Evolutionary conservation across 192 early-diverging fungal species (phyloP).

Genomic region (Entomortierella parvispora): DNA sequence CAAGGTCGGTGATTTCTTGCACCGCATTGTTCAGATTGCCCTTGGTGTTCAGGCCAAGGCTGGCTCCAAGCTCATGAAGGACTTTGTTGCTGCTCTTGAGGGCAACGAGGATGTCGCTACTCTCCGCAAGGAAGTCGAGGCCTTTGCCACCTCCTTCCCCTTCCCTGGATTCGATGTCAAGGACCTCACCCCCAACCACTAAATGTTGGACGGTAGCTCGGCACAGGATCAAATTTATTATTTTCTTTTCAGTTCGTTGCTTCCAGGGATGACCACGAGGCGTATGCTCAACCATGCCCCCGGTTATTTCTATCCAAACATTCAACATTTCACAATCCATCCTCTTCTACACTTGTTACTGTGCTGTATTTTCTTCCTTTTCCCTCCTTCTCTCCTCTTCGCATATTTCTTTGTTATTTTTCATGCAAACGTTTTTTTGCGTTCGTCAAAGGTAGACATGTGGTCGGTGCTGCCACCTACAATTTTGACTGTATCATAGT

Average conservation of each 20-base stretch:
- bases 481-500: slow-evolving; percentile 45
- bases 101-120: slow-evolving; percentile 81
- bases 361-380: slow-evolving; percentile 7
- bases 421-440: slow-evolving; percentile 20
- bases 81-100: slow-evolving; percentile 90
- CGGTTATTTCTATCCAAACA: no score
- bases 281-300: slow-evolving; percentile 52
- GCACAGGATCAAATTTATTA: slow-evolving; percentile 4
- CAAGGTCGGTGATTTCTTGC: slow-evolving; percentile 94
- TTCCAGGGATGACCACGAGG: background rate
- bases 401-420: slow-evolving; percentile 52
- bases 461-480: slow-evolving; percentile 47
- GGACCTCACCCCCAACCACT: slow-evolving; percentile 42
- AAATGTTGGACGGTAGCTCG: slow-evolving; percentile 3
- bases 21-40: slow-evolving; percentile 94
- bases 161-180: slow-evolving; percentile 85
- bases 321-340: no score
- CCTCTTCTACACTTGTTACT: slow-evolving; percentile 3
- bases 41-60: slow-evolving; percentile 83
- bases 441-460: slow-evolving; percentile 15
- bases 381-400: background rate
- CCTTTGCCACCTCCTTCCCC: slow-evolving; percentile 93
- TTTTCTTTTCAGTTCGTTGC: background rate
- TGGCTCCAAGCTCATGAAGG: slow-evolving; percentile 96
- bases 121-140: slow-evolving; percentile 90